Percentiles rank a stretch among this genome's conserved stretches.
Conservation (phyloP, 441 rosid genomes). For the Rhodomyrtus psidioides region DNA sequence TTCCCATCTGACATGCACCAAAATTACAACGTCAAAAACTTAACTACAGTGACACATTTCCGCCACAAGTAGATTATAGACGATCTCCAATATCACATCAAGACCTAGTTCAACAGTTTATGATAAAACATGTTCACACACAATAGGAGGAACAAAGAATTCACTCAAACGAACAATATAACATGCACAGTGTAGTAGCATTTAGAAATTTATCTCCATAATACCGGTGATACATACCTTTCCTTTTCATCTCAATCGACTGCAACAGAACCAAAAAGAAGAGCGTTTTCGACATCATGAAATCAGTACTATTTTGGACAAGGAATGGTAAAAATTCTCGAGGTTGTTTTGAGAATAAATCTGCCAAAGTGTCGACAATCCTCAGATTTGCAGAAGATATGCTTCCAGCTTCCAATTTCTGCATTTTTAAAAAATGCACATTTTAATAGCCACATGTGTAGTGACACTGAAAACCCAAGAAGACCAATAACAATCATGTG, state of each 20-base stretch:
- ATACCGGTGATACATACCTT: conserved; percentile 27
- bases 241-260: conserved; percentile 28
- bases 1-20: conserved; percentile 33
- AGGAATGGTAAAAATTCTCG: conserved; percentile 53
- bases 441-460: background rate
- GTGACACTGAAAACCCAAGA: background rate
- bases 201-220: background rate
- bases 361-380: conserved; percentile 56
- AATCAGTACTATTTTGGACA: conserved; percentile 37
- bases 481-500: background rate
- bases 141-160: background rate
- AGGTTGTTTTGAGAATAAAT: conserved; percentile 38
- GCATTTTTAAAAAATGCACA: conserved; percentile 17
- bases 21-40: conserved; percentile 1
- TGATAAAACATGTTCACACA: background rate
- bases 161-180: background rate
- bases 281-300: conserved; percentile 56
- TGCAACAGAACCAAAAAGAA: conserved; percentile 71
- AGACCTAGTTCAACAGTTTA: background rate
- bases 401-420: conserved; percentile 42
- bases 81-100: background rate
- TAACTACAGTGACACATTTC: background rate
- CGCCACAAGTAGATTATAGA: background rate
- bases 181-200: background rate
- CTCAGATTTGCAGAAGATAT: conserved; percentile 49